phyloP scores from a whole-genome alignment of 306 rosid genomes.

The Alnus rubra region DNA sequence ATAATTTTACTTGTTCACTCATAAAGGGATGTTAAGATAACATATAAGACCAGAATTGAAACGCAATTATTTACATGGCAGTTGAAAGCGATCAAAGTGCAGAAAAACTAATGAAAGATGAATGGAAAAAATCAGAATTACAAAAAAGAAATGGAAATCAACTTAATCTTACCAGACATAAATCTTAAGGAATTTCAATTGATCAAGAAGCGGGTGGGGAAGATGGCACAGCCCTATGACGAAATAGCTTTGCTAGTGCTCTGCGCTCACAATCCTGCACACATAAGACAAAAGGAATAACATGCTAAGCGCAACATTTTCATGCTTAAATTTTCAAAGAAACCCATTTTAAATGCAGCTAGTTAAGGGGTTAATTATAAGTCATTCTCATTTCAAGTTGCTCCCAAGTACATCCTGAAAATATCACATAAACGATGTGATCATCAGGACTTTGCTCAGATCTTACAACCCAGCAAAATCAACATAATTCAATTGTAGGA shows the following conservation, averaged over 20 bases:
- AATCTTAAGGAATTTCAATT: slow-evolving; percentile 23
- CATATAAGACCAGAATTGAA: slow-evolving; percentile 20
- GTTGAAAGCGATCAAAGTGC: slow-evolving; percentile 8
- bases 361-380: not conserved
- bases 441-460: not conserved
- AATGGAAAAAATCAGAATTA: not conserved
- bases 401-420: not conserved
- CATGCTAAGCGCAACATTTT: not conserved
- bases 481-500: not conserved
- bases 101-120: not conserved
- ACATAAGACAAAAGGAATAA: slow-evolving; percentile 2
- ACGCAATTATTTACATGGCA: slow-evolving; percentile 1
- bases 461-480: not conserved
- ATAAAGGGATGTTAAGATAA: slow-evolving; percentile 9
- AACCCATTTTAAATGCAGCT: not conserved
- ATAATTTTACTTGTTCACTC: slow-evolving; percentile 13
- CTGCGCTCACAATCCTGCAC: slow-evolving; percentile 94
- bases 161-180: slow-evolving; percentile 21
- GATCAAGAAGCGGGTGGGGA: slow-evolving; percentile 44
- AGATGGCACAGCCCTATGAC: slow-evolving; percentile 60
- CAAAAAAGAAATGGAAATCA: slow-evolving; percentile 7
- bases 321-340: not conserved
- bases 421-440: not conserved
- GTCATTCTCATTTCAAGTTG: not conserved
- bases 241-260: slow-evolving; percentile 78